These are phyloP conservation scores for Leishmania braziliensis DNA, from an alignment of 208 protist genomes.

Conservation along the genomic window DNA sequence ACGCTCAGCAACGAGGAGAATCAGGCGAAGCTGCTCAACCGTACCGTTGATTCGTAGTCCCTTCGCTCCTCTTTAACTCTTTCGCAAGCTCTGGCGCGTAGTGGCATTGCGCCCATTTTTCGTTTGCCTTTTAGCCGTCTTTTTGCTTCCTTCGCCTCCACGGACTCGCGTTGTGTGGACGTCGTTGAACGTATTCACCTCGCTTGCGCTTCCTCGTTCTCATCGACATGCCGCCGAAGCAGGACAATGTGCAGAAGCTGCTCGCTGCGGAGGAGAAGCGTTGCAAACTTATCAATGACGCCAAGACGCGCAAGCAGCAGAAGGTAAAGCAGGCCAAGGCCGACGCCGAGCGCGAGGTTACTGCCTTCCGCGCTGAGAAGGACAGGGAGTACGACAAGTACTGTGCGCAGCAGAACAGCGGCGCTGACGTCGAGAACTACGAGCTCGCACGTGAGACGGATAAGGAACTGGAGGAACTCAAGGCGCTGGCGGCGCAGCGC, in stretches of 20 bases:
- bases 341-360: conserved; percentile 84
- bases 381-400: conserved; percentile 79
- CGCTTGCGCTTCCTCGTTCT: not conserved
- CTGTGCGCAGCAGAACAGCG: conserved; percentile 47
- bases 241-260: conserved; percentile 90
- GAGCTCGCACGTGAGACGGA: conserved; percentile 70
- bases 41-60: not conserved
- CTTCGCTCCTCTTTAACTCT: not conserved
- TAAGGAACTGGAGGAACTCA: conserved; percentile 62
- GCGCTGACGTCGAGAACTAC: conserved; percentile 62
- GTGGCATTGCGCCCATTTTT: not conserved
- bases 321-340: conserved; percentile 85
- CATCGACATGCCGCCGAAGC: conserved; percentile 62
- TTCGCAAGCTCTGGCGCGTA: not conserved
- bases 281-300: conserved; percentile 79
- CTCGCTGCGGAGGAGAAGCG: conserved; percentile 86
- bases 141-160: no score
- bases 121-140: not conserved
- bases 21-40: not conserved
- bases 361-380: conserved; percentile 72
- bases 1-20: not conserved
- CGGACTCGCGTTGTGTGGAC: not conserved
- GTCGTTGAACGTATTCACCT: not conserved
- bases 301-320: conserved; percentile 79
- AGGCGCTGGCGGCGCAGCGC: conserved; percentile 52